phyloP scores from a whole-genome alignment of 805 yeast genomes.

The Tetrapisispora phaffii region DNA sequence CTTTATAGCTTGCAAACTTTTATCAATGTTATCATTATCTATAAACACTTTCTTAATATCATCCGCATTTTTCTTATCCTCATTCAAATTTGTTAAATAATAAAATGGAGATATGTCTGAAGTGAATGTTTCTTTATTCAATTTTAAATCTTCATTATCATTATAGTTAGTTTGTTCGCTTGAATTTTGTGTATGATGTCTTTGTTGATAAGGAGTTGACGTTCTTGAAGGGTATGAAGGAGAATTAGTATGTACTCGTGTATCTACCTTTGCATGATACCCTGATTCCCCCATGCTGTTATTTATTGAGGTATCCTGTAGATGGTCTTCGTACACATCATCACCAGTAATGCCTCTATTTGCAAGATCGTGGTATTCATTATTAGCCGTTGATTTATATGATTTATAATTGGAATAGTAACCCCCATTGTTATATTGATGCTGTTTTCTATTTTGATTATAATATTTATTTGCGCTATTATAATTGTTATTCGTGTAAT shows the following conservation, averaged over 20 bases:
- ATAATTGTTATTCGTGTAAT: not conserved
- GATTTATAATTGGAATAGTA: not conserved
- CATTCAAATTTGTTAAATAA: constrained; percentile 14
- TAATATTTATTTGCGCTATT: constrained; percentile 1
- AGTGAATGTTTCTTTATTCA: not conserved
- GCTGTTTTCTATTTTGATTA: not conserved
- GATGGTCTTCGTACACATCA: not conserved
- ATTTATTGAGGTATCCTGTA: not conserved
- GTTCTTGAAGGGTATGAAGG: constrained; percentile 3
- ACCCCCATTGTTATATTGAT: not conserved
- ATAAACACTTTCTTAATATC: constrained; percentile 13
- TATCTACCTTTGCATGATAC: not conserved
- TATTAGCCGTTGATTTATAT: not conserved
- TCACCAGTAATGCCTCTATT: not conserved
- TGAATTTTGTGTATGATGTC: not conserved
- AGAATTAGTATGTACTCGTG: not conserved
- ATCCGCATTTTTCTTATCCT: constrained; percentile 7
- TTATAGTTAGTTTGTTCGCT: not conserved
- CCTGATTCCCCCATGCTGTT: not conserved
- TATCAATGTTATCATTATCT: constrained; percentile 19
- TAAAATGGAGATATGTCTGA: constrained; percentile 12
- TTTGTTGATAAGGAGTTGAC: constrained; percentile 1
- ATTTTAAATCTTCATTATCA: not conserved
- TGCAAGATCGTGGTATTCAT: not conserved
- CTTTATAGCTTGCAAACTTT: constrained; percentile 16